Conservation (phyloP, 192 early-diverging fungal genomes). For the Geranomyces variabilis region DNA sequence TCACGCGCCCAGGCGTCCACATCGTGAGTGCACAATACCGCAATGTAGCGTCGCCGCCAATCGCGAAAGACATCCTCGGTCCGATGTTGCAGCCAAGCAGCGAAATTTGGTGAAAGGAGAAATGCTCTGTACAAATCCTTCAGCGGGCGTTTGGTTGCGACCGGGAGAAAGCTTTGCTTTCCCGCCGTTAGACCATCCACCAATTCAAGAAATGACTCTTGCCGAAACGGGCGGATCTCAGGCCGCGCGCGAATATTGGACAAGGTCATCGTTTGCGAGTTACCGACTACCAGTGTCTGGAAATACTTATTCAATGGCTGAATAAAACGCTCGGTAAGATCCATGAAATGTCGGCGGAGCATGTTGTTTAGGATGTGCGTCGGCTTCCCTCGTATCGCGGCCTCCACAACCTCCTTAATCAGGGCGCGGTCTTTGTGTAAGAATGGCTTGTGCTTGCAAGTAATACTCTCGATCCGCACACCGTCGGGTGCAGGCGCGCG, state of each 20-base stretch:
- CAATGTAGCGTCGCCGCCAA: conserved; percentile 74
- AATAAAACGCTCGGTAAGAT: conserved; percentile 90
- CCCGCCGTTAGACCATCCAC: conserved; percentile 57
- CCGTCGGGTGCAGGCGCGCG: neutral
- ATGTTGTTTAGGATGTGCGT: conserved; percentile 83
- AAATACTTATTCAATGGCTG: conserved; percentile 96
- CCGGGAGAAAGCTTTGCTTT: conserved; percentile 44
- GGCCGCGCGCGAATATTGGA: conserved; percentile 53
- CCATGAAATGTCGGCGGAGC: conserved; percentile 88
- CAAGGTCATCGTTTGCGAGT: conserved; percentile 55
- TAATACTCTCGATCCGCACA: conserved; percentile 18
- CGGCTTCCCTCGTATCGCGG: conserved; percentile 68
- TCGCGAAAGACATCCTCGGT: conserved; percentile 80
- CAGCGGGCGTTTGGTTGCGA: conserved; percentile 57
- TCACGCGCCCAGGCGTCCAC: conserved; percentile 51
- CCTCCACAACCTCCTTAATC: conserved; percentile 74
- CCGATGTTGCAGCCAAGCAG: conserved; percentile 87
- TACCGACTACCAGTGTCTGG: conserved; percentile 79
- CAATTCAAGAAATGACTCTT: conserved; percentile 73
- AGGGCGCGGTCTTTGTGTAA: conserved; percentile 82
- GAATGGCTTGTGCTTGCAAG: conserved; percentile 75
- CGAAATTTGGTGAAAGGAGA: conserved; percentile 93
- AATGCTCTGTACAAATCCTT: conserved; percentile 87
- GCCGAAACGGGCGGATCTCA: conserved; percentile 76
- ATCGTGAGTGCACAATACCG: conserved; percentile 67